Evolutionary conservation across 176 grass and related monocot genomes (phyloP).

Genomic region (Hordeum vulgare): MorexV3_pseudomolecules_assembly NC_058520.1:70646534-70647033

Average conservation of each 20-base stretch:
- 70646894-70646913: neutral
- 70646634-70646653: neutral
- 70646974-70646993: neutral
- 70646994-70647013: neutral
- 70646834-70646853: neutral
- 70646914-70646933: neutral
- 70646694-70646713: neutral
- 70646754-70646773: neutral
- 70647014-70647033: neutral
- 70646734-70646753: neutral
- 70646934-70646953: neutral
- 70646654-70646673: neutral
- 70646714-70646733: neutral
- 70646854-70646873: neutral
- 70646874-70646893: neutral
- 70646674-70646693: neutral
- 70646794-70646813: neutral
- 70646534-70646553: neutral
- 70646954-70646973: neutral
- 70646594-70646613: neutral
- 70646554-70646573: neutral
- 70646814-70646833: neutral
- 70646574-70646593: conserved; percentile 2
- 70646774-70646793: neutral
- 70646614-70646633: neutral